A percentile compares a stretch with the other conserved stretches of the same genome.
Conservation (phyloP, 2,329 filamentous ascomycete genomes). For the Aspergillus aculeatus region DNA sequence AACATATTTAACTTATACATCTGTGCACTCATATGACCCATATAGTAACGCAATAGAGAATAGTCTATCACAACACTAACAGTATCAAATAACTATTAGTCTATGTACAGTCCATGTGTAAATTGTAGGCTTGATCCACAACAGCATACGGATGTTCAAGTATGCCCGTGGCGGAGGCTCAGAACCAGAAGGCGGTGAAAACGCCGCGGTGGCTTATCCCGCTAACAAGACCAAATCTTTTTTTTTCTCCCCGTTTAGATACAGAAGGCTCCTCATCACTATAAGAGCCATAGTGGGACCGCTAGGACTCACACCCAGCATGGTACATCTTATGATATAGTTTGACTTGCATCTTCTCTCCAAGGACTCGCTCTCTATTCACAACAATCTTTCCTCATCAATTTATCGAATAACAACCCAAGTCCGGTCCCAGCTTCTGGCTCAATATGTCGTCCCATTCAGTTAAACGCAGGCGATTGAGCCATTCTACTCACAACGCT, state of each 20-base stretch:
- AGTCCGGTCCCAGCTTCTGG: neutral
- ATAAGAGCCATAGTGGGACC: neutral
- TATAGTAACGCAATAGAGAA: too few species aligned
- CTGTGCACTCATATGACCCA: too few species aligned
- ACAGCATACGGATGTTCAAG: too few species aligned
- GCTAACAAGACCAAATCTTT: neutral
- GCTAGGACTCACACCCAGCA: neutral
- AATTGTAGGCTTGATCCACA: too few species aligned
- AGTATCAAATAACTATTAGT: too few species aligned
- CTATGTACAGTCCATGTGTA: too few species aligned
- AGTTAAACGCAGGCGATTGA: conserved; percentile 50
- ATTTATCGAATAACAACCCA: neutral
- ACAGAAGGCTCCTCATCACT: too few species aligned
- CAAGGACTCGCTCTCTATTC: neutral
- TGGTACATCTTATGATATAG: neutral
- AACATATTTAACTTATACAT: too few species aligned
- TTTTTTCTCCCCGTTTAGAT: neutral
- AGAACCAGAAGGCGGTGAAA: neutral
- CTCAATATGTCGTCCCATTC: conserved; percentile 33
- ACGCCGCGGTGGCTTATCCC: neutral
- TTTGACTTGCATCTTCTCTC: neutral
- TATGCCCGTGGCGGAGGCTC: too few species aligned
- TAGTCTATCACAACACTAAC: too few species aligned
- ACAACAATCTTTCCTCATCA: neutral
- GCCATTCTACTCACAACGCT: conserved; percentile 28